A percentile compares a stretch with the other conserved stretches of the same genome.
Conservation (phyloP, 495 filamentous ascomycete genomes). For the Zalerion maritima region DNA sequence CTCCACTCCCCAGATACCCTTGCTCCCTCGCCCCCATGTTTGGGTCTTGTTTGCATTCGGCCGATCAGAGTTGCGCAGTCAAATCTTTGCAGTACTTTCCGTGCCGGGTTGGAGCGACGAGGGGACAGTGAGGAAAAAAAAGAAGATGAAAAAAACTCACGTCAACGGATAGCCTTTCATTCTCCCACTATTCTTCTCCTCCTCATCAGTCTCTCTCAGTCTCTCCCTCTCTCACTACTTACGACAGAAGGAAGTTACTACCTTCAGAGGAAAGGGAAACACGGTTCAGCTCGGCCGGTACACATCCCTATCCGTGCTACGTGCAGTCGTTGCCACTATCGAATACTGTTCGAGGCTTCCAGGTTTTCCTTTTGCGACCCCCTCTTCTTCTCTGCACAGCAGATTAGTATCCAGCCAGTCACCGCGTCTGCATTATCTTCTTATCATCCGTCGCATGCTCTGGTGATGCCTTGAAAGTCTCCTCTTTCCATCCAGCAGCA, state of each 20-base stretch:
- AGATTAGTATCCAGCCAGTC: too few relatives aligned
- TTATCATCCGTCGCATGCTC: too few relatives aligned
- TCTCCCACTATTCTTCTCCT: constrained; percentile 13
- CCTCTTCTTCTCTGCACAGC: constrained; percentile 7
- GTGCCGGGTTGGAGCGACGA: too few relatives aligned
- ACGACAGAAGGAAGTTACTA: too few relatives aligned
- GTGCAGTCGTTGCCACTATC: constrained; percentile 20
- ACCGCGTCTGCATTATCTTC: too few relatives aligned
- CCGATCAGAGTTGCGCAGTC: constrained; percentile 35
- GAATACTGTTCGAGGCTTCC: constrained; percentile 34
- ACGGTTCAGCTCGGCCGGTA: constrained; percentile 34
- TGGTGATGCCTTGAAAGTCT: too few relatives aligned
- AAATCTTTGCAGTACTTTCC: constrained; percentile 39
- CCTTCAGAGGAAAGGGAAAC: not conserved
- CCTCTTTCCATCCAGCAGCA: too few relatives aligned
- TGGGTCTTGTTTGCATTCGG: constrained; percentile 44
- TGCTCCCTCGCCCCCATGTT: constrained; percentile 47
- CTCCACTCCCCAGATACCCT: too few relatives aligned
- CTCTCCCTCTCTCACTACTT: too few relatives aligned
- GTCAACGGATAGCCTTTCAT: constrained; percentile 41
- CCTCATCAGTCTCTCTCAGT: constrained; percentile 1
- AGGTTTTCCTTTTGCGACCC: constrained; percentile 9
- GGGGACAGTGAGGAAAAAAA: too few relatives aligned
- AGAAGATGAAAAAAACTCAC: too few relatives aligned
- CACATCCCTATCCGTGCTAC: constrained; percentile 53